Conservation (phyloP, 352 stramenopile genomes). For the Aphanomyces euteiches region DNA sequence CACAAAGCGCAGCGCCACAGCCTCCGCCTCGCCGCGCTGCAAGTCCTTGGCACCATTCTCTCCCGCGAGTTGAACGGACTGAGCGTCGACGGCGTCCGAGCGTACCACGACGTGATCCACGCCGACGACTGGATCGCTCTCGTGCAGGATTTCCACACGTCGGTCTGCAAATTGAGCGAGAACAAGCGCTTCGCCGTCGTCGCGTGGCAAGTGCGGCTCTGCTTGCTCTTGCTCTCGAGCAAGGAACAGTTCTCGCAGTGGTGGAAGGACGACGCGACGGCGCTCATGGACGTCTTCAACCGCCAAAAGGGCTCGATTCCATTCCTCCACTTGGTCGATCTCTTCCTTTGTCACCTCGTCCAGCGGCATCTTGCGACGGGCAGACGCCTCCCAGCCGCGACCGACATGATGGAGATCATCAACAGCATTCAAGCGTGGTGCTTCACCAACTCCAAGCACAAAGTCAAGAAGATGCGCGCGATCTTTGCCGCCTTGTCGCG, state of each 20-base stretch:
- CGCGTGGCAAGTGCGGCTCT: conserved; percentile 51
- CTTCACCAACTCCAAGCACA: conserved; percentile 51
- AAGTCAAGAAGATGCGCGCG: conserved; percentile 39
- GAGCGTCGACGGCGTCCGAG: conserved; percentile 27
- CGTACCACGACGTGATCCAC: background rate
- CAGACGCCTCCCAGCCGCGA: conserved; percentile 39
- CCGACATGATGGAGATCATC: conserved; percentile 76
- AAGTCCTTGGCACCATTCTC: conserved; percentile 44
- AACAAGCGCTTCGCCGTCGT: conserved; percentile 46
- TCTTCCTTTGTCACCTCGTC: conserved; percentile 32
- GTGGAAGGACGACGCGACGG: conserved; percentile 63
- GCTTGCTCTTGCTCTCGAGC: conserved; percentile 46
- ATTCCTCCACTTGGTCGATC: conserved; percentile 8
- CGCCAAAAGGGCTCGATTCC: conserved; percentile 53
- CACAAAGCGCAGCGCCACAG: conserved; percentile 51
- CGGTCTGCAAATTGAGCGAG: conserved; percentile 44
- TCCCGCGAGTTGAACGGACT: conserved; percentile 42
- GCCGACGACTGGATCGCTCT: conserved; percentile 58
- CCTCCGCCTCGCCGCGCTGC: conserved; percentile 42
- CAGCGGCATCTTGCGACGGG: conserved; percentile 2
- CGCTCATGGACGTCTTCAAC: conserved; percentile 54
- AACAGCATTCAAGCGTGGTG: conserved; percentile 76
- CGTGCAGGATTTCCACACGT: conserved; percentile 56
- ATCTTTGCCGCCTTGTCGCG: conserved; percentile 48
- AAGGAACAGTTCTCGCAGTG: conserved; percentile 65